These are phyloP conservation scores for Mycena venus DNA, from an alignment of 768 basidiomycete genomes.

Conservation along the genomic window DNA sequence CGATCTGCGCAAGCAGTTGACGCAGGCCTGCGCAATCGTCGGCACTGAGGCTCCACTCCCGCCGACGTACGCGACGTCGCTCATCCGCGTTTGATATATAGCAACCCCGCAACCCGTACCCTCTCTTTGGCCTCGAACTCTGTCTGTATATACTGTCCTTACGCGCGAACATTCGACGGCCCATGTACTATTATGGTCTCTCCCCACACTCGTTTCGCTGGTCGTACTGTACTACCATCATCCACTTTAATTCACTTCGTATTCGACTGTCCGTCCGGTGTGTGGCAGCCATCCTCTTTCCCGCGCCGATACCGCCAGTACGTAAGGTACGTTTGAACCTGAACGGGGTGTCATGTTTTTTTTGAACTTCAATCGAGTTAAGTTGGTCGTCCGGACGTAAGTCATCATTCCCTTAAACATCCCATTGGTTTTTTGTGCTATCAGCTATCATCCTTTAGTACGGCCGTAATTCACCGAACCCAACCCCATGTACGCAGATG, in stretches of 20 bases:
- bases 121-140: background rate
- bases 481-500: no score
- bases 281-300: background rate
- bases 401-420: no score
- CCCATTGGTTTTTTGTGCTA: no score
- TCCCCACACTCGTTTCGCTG: background rate
- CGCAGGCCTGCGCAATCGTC: conserved; percentile 18
- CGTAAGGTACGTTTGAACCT: background rate
- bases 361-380: no score
- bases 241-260: background rate
- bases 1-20: conserved; percentile 22
- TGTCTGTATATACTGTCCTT: background rate
- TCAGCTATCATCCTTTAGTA: no score
- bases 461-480: no score
- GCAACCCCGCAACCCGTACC: background rate
- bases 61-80: conserved; percentile 6
- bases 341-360: no score
- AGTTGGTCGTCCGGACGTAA: no score
- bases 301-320: no score
- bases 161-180: background rate
- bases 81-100: conserved; percentile 1
- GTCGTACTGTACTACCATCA: background rate
- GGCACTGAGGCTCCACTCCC: conserved; percentile 14
- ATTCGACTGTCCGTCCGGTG: background rate
- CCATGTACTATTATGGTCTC: background rate